phyloP scores from a whole-genome alignment of 805 yeast genomes.

The Huiozyma sinensis region DNA sequence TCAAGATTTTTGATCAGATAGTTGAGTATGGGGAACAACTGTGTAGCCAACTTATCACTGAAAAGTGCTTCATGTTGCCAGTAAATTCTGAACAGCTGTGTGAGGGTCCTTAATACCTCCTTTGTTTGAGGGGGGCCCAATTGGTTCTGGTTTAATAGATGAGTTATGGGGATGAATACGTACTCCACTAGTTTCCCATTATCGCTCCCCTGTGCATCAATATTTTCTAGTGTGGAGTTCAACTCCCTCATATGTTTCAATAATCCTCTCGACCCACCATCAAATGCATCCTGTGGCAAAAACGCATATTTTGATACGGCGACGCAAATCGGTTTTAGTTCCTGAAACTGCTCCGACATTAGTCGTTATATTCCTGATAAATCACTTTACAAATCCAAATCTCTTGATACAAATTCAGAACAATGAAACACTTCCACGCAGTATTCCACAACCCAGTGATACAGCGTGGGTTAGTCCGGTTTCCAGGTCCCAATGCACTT shows the following conservation, averaged over 20 bases:
- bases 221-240: not conserved
- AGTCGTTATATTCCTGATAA: too few relatives aligned
- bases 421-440: too few relatives aligned
- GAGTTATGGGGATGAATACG: slow-evolving; percentile 49
- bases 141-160: slow-evolving; percentile 38
- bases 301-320: slow-evolving; percentile 35
- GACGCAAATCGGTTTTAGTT: slow-evolving; percentile 35
- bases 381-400: too few relatives aligned
- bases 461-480: too few relatives aligned
- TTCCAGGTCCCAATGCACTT: too few relatives aligned
- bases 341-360: slow-evolving; percentile 6
- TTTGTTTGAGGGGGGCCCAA: slow-evolving; percentile 39
- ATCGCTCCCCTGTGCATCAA: slow-evolving; percentile 10
- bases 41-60: slow-evolving; percentile 31
- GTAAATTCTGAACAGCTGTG: slow-evolving; percentile 34
- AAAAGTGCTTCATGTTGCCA: slow-evolving; percentile 36
- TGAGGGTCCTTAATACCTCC: slow-evolving; percentile 34
- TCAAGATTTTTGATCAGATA: slow-evolving; percentile 31
- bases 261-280: slow-evolving; percentile 26
- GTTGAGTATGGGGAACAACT: slow-evolving; percentile 37
- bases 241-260: slow-evolving; percentile 25
- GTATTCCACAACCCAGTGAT: too few relatives aligned
- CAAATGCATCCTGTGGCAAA: slow-evolving; percentile 28
- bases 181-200: slow-evolving; percentile 45
- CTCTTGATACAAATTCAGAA: too few relatives aligned